These are phyloP conservation scores for Pseudopyrenochaeta lycopersici DNA, from an alignment of 2,329 filamentous ascomycete genomes.

Conservation along the genomic window DNA sequence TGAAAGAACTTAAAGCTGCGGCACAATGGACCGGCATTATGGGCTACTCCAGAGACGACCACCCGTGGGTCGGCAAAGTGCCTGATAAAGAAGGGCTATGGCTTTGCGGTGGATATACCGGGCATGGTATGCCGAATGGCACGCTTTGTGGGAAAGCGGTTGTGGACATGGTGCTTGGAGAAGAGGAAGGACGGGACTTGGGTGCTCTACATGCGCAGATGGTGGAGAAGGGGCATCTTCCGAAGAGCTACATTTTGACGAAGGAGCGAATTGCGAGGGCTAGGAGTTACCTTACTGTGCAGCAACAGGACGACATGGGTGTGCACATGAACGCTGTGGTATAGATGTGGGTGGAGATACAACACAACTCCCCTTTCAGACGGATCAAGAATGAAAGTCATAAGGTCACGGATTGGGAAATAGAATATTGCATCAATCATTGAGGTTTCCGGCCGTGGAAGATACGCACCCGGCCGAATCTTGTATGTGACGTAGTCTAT, in stretches of 20 bases:
- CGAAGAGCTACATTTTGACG: conserved; percentile 49
- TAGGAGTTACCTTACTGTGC: conserved; percentile 43
- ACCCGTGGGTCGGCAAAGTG: conserved; percentile 77
- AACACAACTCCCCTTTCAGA: not conserved
- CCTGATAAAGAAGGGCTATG: conserved; percentile 67
- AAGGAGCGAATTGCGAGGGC: conserved; percentile 45
- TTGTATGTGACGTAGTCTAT: no score
- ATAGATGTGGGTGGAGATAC: not conserved
- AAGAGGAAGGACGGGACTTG: conserved; percentile 46
- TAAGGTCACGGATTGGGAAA: no score
- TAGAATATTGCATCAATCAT: not conserved
- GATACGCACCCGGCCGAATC: not conserved
- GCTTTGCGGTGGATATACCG: conserved; percentile 73
- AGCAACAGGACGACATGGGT: conserved; percentile 41
- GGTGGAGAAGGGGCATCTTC: conserved; percentile 46
- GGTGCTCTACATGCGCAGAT: conserved; percentile 36
- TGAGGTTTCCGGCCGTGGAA: not conserved
- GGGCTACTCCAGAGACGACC: conserved; percentile 71
- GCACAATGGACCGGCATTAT: conserved; percentile 80
- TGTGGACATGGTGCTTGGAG: conserved; percentile 65
- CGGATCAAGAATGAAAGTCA: not conserved
- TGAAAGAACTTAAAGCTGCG: conserved; percentile 57
- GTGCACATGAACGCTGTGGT: conserved; percentile 38
- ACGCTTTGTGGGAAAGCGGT: conserved; percentile 72
- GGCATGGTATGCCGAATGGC: conserved; percentile 79